Evolutionary conservation across 2,329 filamentous ascomycete species (phyloP), one percentile per base, ranked within the genome.

Genomic region (Albifimbria verrucaria): DNA sequence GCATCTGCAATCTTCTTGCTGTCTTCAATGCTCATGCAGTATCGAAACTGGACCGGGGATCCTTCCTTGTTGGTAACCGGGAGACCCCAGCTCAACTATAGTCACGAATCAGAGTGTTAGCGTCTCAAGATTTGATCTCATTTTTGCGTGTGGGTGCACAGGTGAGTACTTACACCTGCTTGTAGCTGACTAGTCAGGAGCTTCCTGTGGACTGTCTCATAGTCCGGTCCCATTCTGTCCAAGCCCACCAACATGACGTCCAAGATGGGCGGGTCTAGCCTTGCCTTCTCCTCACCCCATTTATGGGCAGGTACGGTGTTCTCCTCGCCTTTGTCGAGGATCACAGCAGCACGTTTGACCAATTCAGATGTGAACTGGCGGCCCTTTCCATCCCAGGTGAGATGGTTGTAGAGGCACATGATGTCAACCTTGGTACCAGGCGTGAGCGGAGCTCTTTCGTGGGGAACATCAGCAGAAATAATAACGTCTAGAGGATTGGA

Each of bases 221-320:
- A 47, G 3, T 47, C 44, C 5, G 20, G 17, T 21, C 48, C 22
- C 41, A 42, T 17, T 42, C 28, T 47, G 12, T 50, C 48, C 28
- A 50, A 21, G 15, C 32, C 32, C 11, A 50, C 48, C 28, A 41
- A 25, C 48, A 50, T 50, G 32, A 42, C 32, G 23, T 50, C 48
- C 11, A 50, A 32, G 23, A 50, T 25, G 20, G 48, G 48, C 15
- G 32, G 32, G 48, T 50, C 48, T 10, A 50, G 48, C 20, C 48
- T 50, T 25, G 32, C 48, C 22, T 50, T 50, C 48, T 50, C 48
- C 22, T 50, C 48, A 15, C 48, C 48, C 48, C 48, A 50, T 42
- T 24, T 23, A n/a, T 50, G 32, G 17, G 48, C n/a, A 18, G 48
- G 48, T 4, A 41, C 48, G 7, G 26, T 25, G 28, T 50, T 47